A percentile compares a stretch with the other conserved stretches of the same genome.
These are phyloP conservation scores for Coemansia sp. DNA, from an alignment of 192 early-diverging fungal genomes.

Conservation along the genomic window DNA sequence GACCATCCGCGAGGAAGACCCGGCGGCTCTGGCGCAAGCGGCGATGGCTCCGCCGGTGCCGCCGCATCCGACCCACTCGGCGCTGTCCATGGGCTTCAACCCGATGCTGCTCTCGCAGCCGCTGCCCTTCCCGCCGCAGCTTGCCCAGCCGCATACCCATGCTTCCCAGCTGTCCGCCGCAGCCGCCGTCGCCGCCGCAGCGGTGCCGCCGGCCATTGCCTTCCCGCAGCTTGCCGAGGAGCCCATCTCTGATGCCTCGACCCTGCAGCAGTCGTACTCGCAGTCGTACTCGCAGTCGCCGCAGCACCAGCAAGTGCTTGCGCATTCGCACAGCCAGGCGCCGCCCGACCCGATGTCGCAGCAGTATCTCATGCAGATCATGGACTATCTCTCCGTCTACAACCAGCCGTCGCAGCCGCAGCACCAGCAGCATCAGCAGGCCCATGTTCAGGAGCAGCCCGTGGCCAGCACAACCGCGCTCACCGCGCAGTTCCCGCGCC, in stretches of 20 bases:
- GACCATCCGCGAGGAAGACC: constrained; percentile 47
- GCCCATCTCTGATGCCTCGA: background rate
- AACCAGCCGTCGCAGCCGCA: constrained; percentile 16
- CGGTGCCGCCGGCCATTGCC: constrained; percentile 13
- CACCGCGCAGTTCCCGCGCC: constrained; percentile 32
- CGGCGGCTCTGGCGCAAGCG: constrained; percentile 25
- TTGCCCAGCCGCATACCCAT: background rate
- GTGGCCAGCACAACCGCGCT: background rate
- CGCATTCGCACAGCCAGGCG: background rate
- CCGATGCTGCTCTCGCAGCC: constrained; percentile 47
- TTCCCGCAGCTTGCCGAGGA: constrained; percentile 49
- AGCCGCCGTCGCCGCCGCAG: background rate
- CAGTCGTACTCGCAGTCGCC: background rate
- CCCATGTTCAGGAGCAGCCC: constrained; percentile 13
- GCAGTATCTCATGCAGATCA: constrained; percentile 52
- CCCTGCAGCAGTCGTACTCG: background rate
- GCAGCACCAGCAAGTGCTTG: constrained; percentile 4
- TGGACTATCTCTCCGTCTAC: constrained; percentile 46
- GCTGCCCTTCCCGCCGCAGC: constrained; percentile 40
- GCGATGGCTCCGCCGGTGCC: constrained; percentile 3
- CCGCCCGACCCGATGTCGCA: constrained; percentile 24
- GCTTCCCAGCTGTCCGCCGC: no score
- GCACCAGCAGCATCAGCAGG: constrained; percentile 7
- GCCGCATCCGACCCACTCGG: constrained; percentile 11
- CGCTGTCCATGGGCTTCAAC: constrained; percentile 23